phyloP scores from a whole-genome alignment of 345 rosid genomes.

The Rhodamnia rubescens region DNA sequence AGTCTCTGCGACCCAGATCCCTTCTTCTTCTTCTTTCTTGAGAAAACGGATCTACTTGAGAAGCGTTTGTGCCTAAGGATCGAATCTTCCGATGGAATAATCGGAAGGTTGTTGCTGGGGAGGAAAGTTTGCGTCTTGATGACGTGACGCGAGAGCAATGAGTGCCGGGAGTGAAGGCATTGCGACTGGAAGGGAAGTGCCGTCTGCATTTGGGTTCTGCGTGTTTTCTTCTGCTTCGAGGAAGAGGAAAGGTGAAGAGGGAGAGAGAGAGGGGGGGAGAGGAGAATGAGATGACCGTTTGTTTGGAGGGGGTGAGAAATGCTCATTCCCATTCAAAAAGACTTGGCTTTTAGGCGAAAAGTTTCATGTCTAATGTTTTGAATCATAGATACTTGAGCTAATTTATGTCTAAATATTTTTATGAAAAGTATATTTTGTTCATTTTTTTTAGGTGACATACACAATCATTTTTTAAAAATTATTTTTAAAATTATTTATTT shows the following conservation, averaged over 20 bases:
- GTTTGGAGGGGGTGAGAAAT: neutral
- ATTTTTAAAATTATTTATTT: too few relatives aligned
- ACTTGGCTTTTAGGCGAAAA: neutral
- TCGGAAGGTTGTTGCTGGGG: neutral
- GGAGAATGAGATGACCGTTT: constrained; percentile 3
- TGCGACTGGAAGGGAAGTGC: neutral
- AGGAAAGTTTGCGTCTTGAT: neutral
- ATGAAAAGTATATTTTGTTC: too few relatives aligned
- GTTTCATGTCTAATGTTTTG: neutral
- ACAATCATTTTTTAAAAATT: too few relatives aligned
- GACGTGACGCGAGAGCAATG: constrained; percentile 4
- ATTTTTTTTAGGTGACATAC: too few relatives aligned
- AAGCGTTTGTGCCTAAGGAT: neutral
- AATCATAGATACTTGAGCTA: neutral
- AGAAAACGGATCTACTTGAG: constrained; percentile 3
- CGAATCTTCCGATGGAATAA: neutral
- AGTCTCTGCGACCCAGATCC: constrained; percentile 18
- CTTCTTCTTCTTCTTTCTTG: constrained; percentile 24
- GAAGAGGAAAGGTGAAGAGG: neutral
- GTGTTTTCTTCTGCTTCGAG: neutral
- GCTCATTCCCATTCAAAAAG: neutral
- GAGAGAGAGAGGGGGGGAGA: neutral
- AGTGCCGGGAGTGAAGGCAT: neutral
- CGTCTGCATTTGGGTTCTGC: neutral
- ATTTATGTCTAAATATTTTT: too few relatives aligned